Percentiles rank a stretch among this genome's conserved stretches.
Conservation (phyloP, 495 filamentous ascomycete genomes). For the Ramalina intermedia region DNA sequence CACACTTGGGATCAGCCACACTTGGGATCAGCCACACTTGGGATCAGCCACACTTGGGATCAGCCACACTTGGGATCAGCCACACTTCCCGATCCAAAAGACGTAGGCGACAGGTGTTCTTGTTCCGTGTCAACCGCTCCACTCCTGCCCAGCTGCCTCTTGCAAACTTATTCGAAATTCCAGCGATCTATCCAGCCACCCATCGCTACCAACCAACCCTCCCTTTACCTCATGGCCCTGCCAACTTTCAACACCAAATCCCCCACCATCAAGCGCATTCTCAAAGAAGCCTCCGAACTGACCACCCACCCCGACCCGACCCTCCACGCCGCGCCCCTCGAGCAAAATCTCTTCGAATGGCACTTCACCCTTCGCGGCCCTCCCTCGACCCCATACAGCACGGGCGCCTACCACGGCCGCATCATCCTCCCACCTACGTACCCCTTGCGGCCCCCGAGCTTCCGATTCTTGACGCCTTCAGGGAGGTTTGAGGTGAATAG, state of each 20-base stretch:
- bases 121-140: no score
- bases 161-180: no score
- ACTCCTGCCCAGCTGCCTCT: no score
- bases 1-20: no score
- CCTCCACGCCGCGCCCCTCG: slow-evolving; percentile 66
- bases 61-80: no score
- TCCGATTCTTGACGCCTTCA: slow-evolving; percentile 85
- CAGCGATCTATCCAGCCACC: no score
- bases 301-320: slow-evolving; percentile 33
- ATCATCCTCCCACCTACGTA: slow-evolving; percentile 82
- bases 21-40: no score
- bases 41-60: no score
- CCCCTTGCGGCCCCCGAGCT: slow-evolving; percentile 76
- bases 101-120: no score
- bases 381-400: slow-evolving; percentile 59
- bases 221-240: slow-evolving; percentile 4
- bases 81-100: no score
- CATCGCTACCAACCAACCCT: no score
- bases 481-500: slow-evolving; percentile 94
- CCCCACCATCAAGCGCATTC: slow-evolving; percentile 66
- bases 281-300: slow-evolving; percentile 78
- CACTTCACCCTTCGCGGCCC: slow-evolving; percentile 96
- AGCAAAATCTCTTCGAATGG: slow-evolving; percentile 93
- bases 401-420: slow-evolving; percentile 86
- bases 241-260: slow-evolving; percentile 56